Evolutionary conservation across 208 protist genomes (phyloP), one percentile per base, ranked within the genome.

Genomic region (Sergeia podlipaevii): DNA sequence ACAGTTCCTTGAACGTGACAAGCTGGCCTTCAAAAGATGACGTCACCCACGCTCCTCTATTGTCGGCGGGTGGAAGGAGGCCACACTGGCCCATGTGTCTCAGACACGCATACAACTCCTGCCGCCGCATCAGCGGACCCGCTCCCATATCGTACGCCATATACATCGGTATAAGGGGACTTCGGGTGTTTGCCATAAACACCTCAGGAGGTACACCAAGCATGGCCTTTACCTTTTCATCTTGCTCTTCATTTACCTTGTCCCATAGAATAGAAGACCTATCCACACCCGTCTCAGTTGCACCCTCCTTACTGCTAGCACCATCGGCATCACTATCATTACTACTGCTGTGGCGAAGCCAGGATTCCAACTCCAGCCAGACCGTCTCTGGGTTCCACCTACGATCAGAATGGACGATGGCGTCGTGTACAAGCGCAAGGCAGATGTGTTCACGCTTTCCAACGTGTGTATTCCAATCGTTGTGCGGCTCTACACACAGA

Each of bases 391-490:
- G 54, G 15, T 45, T 44, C 76, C 79, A 91, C 23, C 39, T 48
- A 10, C 83, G 60, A 18, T 46, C 55, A 37, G 60, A 49, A 3
- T 65, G 24, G 3, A 78, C 60, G 30, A 85, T 17, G 11, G 74
- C 59, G 27, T 93, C 72, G 8, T 80, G 77, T 38, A 85, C 66
- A 68, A 82, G 74, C 43, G 81, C 85, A 5, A 93, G 44, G 21
- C 77, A 88, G 28, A 93, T 79, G 50, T 93, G 85, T 18, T 93
- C 85, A 4, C 81, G 77, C 63, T 93, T 93, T 27, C 85, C 85
- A 1, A 73, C 17, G 65, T 93, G 85, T 17, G 77, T 48, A 17
- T 81, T 66, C 81, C 85, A 88, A n/a, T 32, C 50, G 51, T 85
- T 88, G 30, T 83, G 38, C 2, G 85, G 85, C 60, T 93, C 80